Conservation (phyloP, 306 rosid genomes). For the Prinsepia uniflora region DNA sequence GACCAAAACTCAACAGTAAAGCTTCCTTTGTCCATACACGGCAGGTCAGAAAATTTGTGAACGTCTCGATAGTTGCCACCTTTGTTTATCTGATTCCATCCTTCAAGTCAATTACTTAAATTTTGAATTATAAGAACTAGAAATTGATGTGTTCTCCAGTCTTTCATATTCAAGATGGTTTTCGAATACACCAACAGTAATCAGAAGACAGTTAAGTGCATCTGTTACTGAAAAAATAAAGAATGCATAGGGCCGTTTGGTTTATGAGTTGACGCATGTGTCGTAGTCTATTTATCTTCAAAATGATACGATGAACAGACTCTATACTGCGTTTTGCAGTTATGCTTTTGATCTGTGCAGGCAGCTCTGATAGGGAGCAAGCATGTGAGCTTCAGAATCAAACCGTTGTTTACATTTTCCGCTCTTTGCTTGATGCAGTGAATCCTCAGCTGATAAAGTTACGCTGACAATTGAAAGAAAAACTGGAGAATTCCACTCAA, state of each 20-base stretch:
- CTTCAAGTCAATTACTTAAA: not conserved
- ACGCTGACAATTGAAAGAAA: slow-evolving; percentile 31
- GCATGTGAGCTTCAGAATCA: slow-evolving; percentile 1
- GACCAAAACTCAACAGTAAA: slow-evolving; percentile 33
- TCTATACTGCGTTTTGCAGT: not conserved
- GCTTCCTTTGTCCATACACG: slow-evolving; percentile 30
- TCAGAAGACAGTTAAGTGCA: not conserved
- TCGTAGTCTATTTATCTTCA: not conserved
- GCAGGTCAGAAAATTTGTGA: slow-evolving; percentile 47
- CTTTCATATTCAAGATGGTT: slow-evolving; percentile 5
- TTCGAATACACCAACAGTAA: not conserved
- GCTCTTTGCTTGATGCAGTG: slow-evolving; percentile 40
- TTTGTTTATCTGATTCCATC: not conserved
- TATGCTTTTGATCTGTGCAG: not conserved
- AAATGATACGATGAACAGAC: too few species aligned
- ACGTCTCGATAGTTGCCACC: not conserved
- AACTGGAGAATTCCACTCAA: slow-evolving; percentile 31
- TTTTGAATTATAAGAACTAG: slow-evolving; percentile 15
- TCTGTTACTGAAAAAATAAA: not conserved
- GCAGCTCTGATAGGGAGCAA: not conserved
- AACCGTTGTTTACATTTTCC: not conserved
- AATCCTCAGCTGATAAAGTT: slow-evolving; percentile 28
- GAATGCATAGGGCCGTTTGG: not conserved
- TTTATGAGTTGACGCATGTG: not conserved
- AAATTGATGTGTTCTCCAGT: slow-evolving; percentile 5